Base-by-base conservation (phyloP, 306 rosid genomes). In the Bauhinia variegata region DNA sequence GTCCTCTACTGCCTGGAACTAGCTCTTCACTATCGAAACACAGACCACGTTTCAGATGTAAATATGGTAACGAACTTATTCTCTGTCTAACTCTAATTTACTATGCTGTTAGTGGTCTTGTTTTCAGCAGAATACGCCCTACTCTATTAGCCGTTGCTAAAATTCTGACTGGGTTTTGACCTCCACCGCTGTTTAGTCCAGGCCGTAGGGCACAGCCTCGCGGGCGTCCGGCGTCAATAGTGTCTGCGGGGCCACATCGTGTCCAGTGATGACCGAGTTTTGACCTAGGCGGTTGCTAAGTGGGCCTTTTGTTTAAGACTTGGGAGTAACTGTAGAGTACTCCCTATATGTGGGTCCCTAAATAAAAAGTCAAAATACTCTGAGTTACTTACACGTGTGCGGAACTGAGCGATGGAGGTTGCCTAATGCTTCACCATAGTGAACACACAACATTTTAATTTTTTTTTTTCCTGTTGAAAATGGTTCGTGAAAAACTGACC, bases 1-100 rank as follows among this genome's bases (percentile, higher is more conserved):
- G 91, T 95, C 42, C 89, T 90, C 53, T 95, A 95, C 64, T 95
- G 99, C 64, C 82, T 95, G 14, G 99, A 95, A 68, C 82, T 90
- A 2, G 99, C 91, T 14, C 86, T 83, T 67, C 91, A 95, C 65
- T 85, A 82, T 66, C 71, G 79, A 44, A 48, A 73, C 60, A 8
- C 78, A 4, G 88, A 70, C 72, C 79, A 12, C 46, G 78, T 58
- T 53, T 76, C 96, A 1, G 42, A 57, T n/a, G 82, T 90, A 33
- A 76, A 95, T 38, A 75, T 13, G 99, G 99, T 90, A 86, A 85
- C 34, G 67, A 47, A 30, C 38, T 43, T 34, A 6, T 7, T 3
- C 5, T 32, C 11, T 4, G 44, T 63, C 0, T 4, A 4, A 54
- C n/a, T n/a, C n/a, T n/a, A n/a, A n/a, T n/a, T n/a, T n/a, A 31